Conservation (phyloP, 2,329 filamentous ascomycete species). For the Aureobasidium melanogenum region DNA sequence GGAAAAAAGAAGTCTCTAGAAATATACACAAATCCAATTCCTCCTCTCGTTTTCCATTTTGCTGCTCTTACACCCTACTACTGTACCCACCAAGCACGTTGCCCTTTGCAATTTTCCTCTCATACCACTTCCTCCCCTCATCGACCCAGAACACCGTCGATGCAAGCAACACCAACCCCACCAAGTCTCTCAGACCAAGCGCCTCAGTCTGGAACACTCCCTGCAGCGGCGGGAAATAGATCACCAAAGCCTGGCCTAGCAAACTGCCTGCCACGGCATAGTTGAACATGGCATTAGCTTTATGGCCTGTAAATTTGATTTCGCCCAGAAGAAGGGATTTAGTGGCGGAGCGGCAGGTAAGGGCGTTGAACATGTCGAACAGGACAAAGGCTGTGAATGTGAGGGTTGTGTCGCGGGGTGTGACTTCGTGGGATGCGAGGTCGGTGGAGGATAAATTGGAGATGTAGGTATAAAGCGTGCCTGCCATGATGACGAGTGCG, state of each 20-base stretch:
- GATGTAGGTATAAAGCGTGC: conserved; percentile 84
- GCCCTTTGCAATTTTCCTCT: conserved; percentile 33
- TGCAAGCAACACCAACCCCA: conserved; percentile 63
- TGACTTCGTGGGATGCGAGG: conserved; percentile 49
- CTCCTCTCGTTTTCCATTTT: background rate
- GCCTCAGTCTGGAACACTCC: conserved; percentile 94
- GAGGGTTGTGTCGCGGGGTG: conserved; percentile 94
- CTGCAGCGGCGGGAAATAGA: conserved; percentile 91
- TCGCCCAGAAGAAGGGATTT: conserved; percentile 87
- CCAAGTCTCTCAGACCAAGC: conserved; percentile 62
- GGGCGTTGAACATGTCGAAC: conserved; percentile 99
- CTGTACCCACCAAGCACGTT: conserved; percentile 9
- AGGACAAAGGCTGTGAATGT: conserved; percentile 98
- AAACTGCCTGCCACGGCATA: conserved; percentile 84
- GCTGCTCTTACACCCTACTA: conserved; percentile 1
- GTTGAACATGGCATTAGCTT: conserved; percentile 90
- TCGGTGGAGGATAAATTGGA: conserved; percentile 82
- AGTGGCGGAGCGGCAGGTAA: conserved; percentile 82
- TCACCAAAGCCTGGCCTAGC: conserved; percentile 77
- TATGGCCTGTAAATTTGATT: conserved; percentile 52
- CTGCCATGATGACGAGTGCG: conserved; percentile 80
- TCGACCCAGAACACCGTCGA: conserved; percentile 95
- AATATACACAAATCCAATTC: background rate
- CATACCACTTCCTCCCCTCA: conserved; percentile 72
- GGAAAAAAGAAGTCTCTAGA: background rate